Base-by-base conservation (phyloP, 768 basidiomycete species). In the Amanita rubescens region DNA sequence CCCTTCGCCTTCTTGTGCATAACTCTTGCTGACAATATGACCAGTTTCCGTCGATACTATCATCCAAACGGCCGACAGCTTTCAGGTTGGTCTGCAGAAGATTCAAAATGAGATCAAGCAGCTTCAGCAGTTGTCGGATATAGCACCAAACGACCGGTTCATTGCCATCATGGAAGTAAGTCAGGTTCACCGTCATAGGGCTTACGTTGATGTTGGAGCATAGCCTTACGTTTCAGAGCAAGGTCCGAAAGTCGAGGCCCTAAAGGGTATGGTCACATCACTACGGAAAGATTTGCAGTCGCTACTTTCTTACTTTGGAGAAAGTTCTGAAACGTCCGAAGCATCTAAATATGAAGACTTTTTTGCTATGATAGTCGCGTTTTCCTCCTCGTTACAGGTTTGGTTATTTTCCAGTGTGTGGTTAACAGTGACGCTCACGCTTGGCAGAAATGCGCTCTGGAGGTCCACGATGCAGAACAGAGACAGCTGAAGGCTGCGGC, bases 271-370 rank as follows among this genome's bases (percentile, higher is more conserved):
- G 77, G 76, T 77, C 2, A 55, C 54, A 1, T 66, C 76, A 2
- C 67, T 95, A 17, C 79, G 84, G 19, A 65, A 60, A 3, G 88
- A 92, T 53, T 67, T 94, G 3, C 70, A 69, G 19, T 74, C 75
- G 3, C 57, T 93, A 22, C 69, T 90, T 6, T 54, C 60, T 0
- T 96, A 87, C 70, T 95, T 85, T 62, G 92, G 92, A 5, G 91
- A 95, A 64, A 75, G 75, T 50, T 78, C 82, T 1, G 78, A 82
- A 48, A 71, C 79, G 0, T 72, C 80, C 0, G 82, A 90, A 14
- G 73, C 81, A 1, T 75, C 77, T 2, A 90, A 85, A 61, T 80
- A 87, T 0, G 94, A 94, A 64, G 87, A 89, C 57, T 83, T 96
- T 63, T 94, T 96, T 60, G 79, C 76, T 0, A 68, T 84, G 51